Base-by-base conservation (phyloP, 1,139 yeast species). In the Blastobotrys illinoisensis region DNA sequence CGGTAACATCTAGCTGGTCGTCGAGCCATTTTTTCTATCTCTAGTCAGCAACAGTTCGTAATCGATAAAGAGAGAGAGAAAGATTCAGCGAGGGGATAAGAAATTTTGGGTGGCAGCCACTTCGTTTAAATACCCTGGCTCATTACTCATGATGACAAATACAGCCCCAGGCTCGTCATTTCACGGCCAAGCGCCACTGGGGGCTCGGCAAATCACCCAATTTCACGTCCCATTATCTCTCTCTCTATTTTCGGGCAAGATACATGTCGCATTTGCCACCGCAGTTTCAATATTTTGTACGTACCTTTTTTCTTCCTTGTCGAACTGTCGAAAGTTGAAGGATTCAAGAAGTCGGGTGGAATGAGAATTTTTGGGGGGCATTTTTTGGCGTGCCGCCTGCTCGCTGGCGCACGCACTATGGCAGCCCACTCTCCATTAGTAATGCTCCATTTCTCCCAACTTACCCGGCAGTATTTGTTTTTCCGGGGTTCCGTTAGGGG, bases 1-100 rank as follows among this genome's bases (percentile, higher is more conserved):
- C 99, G 90, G 97, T 93, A 93, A 86, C 99, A 93, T 86, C 98
- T 89, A 86, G 99, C 99, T 81, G 99, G 99, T 88, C 99, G 93
- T 83, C 99, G 91, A 79, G 99, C 98, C 99, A 93, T 93, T 78
- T 86, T 88, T 83, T 32, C 40, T 32, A 32, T 9, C 40, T 32
- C 40, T 32, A 32, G 40, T 32, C 40, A 32, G 40, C 40, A 32
- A 32, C 40, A 3, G 13, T 3, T 32, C 40, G 40, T 3, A n/a
- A 13, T 32, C 5, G 5, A 13, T 3, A 16, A 11, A 32, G 11
- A 32, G 11, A 32, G 16, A 11, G 16, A 7, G 7, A 5, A n/a
- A 32, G 13, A 32, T n/a, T n/a, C n/a, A n/a, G n/a, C n/a, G 13
- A n/a, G 40, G 14, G 3, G 14, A 13, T 7, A 3, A 32, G 11